Conservation (phyloP, 1,139 yeast species). For the Magnusiomyces magnusii region DNA sequence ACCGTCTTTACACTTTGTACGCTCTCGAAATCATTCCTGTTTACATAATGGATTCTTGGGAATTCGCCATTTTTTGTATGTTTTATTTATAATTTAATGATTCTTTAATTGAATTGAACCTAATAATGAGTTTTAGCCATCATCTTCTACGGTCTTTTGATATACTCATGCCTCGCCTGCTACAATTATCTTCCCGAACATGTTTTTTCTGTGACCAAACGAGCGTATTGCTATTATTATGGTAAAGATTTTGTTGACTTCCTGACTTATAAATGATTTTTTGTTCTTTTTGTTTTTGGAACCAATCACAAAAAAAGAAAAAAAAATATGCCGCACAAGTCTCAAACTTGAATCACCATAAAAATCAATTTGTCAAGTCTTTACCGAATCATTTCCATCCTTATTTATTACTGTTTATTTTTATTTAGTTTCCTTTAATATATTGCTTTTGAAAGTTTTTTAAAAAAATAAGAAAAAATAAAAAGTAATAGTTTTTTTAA, state of each 20-base stretch:
- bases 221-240: conserved; percentile 25
- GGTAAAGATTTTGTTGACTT: conserved; percentile 15
- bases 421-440: neutral
- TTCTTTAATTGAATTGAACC: too few species aligned
- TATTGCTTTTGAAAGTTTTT: neutral
- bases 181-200: conserved; percentile 26
- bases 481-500: conserved; percentile 8
- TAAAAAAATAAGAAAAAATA: neutral
- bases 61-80: conserved; percentile 22
- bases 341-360: too few species aligned
- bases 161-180: conserved; percentile 21
- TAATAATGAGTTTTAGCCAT: too few species aligned
- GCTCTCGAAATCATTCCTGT: conserved; percentile 23
- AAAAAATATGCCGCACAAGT: too few species aligned
- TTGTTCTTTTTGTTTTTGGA: too few species aligned
- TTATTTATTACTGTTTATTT: too few species aligned
- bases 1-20: conserved; percentile 14
- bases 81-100: neutral
- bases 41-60: conserved; percentile 25
- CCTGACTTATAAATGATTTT: too few species aligned
- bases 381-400: too few species aligned
- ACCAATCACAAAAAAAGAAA: too few species aligned
- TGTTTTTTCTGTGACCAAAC: conserved; percentile 18
- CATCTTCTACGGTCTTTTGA: conserved; percentile 15
- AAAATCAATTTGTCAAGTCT: too few species aligned